These are phyloP conservation scores for Acanthamoeba triangularis DNA, from an alignment of 208 protist species.

Conservation along the genomic window DNA sequence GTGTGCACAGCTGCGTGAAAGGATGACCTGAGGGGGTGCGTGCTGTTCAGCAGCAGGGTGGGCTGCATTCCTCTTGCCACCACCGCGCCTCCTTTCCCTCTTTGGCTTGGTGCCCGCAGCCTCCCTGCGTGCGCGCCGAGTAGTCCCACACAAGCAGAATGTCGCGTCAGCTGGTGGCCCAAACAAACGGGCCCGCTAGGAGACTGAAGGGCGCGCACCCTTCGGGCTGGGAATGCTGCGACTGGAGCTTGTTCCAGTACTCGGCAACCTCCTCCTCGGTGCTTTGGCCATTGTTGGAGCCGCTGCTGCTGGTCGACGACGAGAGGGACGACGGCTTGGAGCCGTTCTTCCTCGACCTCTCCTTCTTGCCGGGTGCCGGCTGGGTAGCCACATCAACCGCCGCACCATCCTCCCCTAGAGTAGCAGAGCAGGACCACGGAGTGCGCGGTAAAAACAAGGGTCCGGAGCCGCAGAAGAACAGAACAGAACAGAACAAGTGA, in stretches of 20 bases:
- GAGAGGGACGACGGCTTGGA: not conserved
- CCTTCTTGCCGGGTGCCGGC: not conserved
- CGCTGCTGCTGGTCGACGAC: not conserved
- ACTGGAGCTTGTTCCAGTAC: slow-evolving; percentile 29
- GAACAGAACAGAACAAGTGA: not conserved
- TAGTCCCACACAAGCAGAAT: not conserved
- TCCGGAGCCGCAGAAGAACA: too few species aligned
- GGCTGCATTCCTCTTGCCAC: not conserved
- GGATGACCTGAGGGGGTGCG: not conserved
- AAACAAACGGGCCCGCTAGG: not conserved
- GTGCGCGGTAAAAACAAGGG: too few species aligned
- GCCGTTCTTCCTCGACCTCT: not conserved
- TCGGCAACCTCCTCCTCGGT: not conserved
- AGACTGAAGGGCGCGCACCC: not conserved
- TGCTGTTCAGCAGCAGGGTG: not conserved
- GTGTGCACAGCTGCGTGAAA: not conserved
- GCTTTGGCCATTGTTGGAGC: not conserved
- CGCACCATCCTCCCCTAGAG: not conserved
- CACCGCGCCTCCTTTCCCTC: slow-evolving; percentile 14
- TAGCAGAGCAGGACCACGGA: too few species aligned
- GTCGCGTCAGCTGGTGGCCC: too few species aligned
- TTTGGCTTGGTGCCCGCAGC: not conserved
- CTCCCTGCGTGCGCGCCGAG: not conserved
- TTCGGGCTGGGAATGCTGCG: not conserved
- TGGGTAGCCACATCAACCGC: not conserved